phyloP scores from a whole-genome alignment of 2,329 filamentous ascomycete species.

The Metarhizium anisopliae region DNA sequence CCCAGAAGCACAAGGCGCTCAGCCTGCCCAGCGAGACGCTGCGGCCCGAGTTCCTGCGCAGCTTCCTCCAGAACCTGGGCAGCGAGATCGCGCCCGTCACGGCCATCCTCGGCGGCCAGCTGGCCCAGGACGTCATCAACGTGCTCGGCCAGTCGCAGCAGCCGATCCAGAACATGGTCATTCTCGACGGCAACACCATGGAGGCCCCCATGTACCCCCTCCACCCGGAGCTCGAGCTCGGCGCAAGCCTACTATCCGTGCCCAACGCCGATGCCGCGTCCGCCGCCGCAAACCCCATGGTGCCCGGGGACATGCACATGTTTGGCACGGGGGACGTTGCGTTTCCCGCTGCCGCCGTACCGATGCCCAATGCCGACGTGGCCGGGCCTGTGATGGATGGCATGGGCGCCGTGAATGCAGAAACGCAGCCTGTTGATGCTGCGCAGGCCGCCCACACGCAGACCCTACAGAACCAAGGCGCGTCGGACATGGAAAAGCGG shows the following conservation, averaged over 20 bases:
- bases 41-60: conserved; percentile 63
- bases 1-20: conserved; percentile 67
- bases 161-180: conserved; percentile 87
- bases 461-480: no score
- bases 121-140: conserved; percentile 96
- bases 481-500: not conserved
- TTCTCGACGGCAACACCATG: conserved; percentile 81
- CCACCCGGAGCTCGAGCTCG: conserved; percentile 57
- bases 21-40: conserved; percentile 60
- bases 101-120: conserved; percentile 79
- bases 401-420: no score
- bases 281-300: not conserved
- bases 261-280: not conserved
- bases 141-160: conserved; percentile 86
- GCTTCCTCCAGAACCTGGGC: conserved; percentile 79
- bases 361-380: not conserved
- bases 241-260: conserved; percentile 34
- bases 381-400: no score
- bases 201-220: conserved; percentile 73
- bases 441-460: no score
- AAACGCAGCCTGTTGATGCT: no score
- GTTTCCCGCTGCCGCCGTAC: not conserved
- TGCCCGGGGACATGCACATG: not conserved
- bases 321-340: not conserved
- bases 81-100: conserved; percentile 80